Conservation (phyloP, 1,139 yeast species). For the Kodamaea anthophila region DNA sequence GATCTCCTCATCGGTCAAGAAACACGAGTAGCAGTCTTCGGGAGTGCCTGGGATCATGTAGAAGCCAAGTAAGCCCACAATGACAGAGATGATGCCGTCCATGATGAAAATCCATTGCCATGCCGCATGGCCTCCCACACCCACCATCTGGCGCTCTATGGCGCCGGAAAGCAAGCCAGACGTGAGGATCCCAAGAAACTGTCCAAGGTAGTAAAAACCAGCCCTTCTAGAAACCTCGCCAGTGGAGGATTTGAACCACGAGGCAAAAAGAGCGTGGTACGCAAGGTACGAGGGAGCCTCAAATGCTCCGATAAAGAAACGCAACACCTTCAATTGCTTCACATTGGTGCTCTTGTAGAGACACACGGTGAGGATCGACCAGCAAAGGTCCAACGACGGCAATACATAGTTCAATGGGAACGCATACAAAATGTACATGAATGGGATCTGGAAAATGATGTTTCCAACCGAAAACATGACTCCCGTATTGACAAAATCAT, state of each 20-base stretch:
- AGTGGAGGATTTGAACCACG: constrained; percentile 48
- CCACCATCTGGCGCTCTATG: constrained; percentile 42
- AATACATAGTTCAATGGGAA: constrained; percentile 51
- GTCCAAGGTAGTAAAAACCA: constrained; percentile 56
- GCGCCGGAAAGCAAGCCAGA: constrained; percentile 64
- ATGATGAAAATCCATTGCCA: constrained; percentile 76
- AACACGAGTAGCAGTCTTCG: constrained; percentile 47
- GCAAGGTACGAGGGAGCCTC: constrained; percentile 59
- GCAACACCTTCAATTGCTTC: constrained; percentile 46
- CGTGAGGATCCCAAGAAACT: constrained; percentile 54
- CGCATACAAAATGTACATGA: constrained; percentile 38
- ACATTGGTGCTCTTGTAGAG: constrained; percentile 42
- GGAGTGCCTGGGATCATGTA: constrained; percentile 69
- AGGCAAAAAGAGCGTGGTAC: constrained; percentile 55
- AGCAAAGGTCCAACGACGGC: constrained; percentile 53
- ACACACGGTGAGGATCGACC: constrained; percentile 63
- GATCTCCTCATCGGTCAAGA: constrained; percentile 59
- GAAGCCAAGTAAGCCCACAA: constrained; percentile 57
- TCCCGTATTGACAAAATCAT: constrained; percentile 57
- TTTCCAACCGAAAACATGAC: constrained; percentile 54
- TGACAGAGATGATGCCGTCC: constrained; percentile 57
- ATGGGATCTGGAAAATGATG: constrained; percentile 50
- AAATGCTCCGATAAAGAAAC: constrained; percentile 58
- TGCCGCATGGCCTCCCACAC: constrained; percentile 45
- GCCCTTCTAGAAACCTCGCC: constrained; percentile 57